phyloP scores from a whole-genome alignment of 306 rosid genomes.

The Begonia fuchsioides region DNA sequence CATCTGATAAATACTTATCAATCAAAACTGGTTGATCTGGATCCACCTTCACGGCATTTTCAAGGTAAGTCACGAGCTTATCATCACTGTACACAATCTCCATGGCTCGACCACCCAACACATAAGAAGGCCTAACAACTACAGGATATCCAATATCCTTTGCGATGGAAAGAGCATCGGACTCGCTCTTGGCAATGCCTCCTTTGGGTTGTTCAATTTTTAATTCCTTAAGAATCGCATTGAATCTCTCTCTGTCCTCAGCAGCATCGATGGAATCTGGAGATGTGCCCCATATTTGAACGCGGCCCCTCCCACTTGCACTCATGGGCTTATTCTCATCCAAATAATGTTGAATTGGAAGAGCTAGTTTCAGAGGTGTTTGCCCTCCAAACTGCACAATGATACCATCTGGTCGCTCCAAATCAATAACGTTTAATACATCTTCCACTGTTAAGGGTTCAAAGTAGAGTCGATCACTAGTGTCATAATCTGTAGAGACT shows the following conservation, averaged over 20 bases:
- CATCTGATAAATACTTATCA: constrained; percentile 82
- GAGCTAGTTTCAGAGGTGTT: constrained; percentile 83
- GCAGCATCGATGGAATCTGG: constrained; percentile 94
- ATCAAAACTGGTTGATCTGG: constrained; percentile 89
- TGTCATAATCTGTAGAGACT: constrained; percentile 93
- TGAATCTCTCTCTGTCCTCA: constrained; percentile 94
- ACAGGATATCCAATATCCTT: constrained; percentile 80
- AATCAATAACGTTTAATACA: constrained; percentile 67
- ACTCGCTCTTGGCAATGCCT: constrained; percentile 91
- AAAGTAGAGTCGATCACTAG: constrained; percentile 89
- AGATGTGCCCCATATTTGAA: constrained; percentile 88
- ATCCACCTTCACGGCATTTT: constrained; percentile 90
- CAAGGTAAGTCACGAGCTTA: constrained; percentile 66
- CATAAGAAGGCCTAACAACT: constrained; percentile 93
- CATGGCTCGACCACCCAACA: constrained; percentile 97
- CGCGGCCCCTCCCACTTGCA: constrained; percentile 63
- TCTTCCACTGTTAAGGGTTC: constrained; percentile 89
- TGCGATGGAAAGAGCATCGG: constrained; percentile 78
- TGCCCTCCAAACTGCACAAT: constrained; percentile 99
- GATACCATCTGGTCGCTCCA: constrained; percentile 96
- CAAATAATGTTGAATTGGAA: constrained; percentile 71
- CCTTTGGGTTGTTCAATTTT: constrained; percentile 95
- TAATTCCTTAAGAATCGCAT: constrained; percentile 57
- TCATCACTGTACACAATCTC: constrained; percentile 79
- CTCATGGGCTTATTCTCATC: constrained; percentile 62